Percentiles rank a stretch among this genome's conserved stretches.
These are phyloP conservation scores for Thelonectria discophora DNA, from an alignment of 2,329 filamentous ascomycete genomes.

Conservation along the genomic window DNA sequence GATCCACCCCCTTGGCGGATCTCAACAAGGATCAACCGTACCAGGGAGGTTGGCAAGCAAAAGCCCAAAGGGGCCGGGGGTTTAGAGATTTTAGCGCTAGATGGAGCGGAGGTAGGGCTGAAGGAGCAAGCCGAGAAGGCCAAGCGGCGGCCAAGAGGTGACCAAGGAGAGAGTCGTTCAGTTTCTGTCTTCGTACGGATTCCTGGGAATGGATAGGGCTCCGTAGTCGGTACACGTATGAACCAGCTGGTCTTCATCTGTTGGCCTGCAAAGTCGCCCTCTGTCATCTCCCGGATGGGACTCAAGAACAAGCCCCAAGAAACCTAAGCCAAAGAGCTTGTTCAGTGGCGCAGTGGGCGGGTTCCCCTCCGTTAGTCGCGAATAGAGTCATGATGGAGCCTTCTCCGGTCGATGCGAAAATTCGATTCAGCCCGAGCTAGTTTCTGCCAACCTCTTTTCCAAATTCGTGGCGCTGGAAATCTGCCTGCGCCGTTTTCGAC, in stretches of 20 bases:
- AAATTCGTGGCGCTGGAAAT: background rate
- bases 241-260: background rate
- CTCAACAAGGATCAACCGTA: background rate
- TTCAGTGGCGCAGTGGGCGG: background rate
- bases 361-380: background rate
- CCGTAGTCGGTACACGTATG: too few relatives aligned
- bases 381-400: slow-evolving; percentile 17
- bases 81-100: background rate
- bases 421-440: background rate
- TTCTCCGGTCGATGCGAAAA: background rate
- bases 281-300: too few relatives aligned
- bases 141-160: background rate
- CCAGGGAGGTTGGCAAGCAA: background rate
- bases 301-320: too few relatives aligned
- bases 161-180: background rate
- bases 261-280: too few relatives aligned
- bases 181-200: too few relatives aligned
- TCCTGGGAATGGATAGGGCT: too few relatives aligned
- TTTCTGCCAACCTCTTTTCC: background rate
- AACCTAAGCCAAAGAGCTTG: background rate
- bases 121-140: background rate
- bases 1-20: background rate
- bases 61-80: too few relatives aligned
- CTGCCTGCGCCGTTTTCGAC: too few relatives aligned
- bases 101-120: background rate